Evolutionary conservation across 2,329 filamentous ascomycete genomes (phyloP), one percentile per base, ranked within the genome.

Genomic region (Cryphonectria japonica): DNA sequence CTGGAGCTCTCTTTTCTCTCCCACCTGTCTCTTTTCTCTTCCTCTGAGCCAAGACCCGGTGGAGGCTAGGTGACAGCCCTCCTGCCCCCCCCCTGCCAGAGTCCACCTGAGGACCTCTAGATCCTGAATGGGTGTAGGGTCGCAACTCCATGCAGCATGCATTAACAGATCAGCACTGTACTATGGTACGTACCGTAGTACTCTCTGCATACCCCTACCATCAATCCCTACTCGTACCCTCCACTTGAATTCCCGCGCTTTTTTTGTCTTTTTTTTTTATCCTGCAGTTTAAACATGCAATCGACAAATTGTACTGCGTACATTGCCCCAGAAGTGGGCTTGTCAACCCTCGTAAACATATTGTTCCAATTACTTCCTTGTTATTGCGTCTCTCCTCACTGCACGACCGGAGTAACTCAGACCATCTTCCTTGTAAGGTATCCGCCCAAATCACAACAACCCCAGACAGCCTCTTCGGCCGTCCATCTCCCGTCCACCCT

Each of bases 401-500:
- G 61, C 66, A 71, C 67, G 71, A 65, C 65, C 67, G 69, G 69
- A 73, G 50, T 64, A 54, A 60, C 66, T 73, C 64, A 69, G 71
- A 67, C 67, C 69, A 71, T 73, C 69, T 72, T 72, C 71, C 71
- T 63, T 69, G 71, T 61, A 71, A 65, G 61, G 66, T 71, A 66
- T 64, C 71, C 71, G 68, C 71, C 57, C 71, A 65, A 50, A 41
- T 66, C 69, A 50, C 64, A 70, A 70, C 68, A 61, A 70, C 68
- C 71, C 69, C 71, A 71, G 69, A 65, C 68, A 69, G 41, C 70
- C 73, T 76, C 71, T 72, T 73, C 73, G 73, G 66, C 70, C 71
- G 54, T 72, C 71, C 71, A 69, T 71, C 59, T 68, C 68, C 65
- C 67, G 72, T 72, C 68, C 71, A 71, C 66, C 70, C 77, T 78